A percentile compares a stretch with the other conserved stretches of the same genome.
Conservation (phyloP, 164 flowering plant species). For the Magnolia sinica region DNA sequence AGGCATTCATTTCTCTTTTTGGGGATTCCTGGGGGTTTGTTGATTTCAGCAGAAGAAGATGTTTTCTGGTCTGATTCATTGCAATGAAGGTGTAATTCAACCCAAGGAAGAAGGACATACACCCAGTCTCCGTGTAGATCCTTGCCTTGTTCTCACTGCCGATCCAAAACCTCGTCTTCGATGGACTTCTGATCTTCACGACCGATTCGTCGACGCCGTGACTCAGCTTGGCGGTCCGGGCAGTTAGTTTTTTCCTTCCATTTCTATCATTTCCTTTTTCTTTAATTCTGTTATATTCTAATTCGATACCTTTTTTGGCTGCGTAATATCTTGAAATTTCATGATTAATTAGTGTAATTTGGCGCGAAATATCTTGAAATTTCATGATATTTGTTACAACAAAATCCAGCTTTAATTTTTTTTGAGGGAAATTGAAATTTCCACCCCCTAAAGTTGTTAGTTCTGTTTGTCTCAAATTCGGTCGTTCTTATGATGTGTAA, state of each 20-base stretch:
- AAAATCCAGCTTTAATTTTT: no score
- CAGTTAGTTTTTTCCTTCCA: constrained; percentile 24
- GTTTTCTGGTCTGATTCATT: constrained; percentile 6
- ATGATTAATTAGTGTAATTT: no score
- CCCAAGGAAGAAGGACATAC: background rate
- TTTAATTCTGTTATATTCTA: background rate
- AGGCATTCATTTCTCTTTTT: background rate
- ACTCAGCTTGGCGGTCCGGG: constrained; percentile 55
- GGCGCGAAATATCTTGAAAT: no score
- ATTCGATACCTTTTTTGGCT: background rate
- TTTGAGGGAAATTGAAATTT: background rate
- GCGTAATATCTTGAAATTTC: no score
- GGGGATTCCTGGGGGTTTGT: background rate
- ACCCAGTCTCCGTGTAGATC: constrained; percentile 45
- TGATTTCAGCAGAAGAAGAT: background rate
- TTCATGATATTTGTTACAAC: no score
- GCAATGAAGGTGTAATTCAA: background rate
- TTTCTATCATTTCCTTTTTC: background rate
- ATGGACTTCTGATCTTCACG: constrained; percentile 57
- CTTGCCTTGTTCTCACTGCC: constrained; percentile 45
- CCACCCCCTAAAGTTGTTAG: background rate
- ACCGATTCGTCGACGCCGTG: constrained; percentile 54
- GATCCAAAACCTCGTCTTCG: constrained; percentile 56
- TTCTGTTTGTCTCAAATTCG: no score
- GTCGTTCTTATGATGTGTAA: no score